Evolutionary conservation across 768 basidiomycete species (phyloP).

Genomic region (Mycena vulgaris): DNA sequence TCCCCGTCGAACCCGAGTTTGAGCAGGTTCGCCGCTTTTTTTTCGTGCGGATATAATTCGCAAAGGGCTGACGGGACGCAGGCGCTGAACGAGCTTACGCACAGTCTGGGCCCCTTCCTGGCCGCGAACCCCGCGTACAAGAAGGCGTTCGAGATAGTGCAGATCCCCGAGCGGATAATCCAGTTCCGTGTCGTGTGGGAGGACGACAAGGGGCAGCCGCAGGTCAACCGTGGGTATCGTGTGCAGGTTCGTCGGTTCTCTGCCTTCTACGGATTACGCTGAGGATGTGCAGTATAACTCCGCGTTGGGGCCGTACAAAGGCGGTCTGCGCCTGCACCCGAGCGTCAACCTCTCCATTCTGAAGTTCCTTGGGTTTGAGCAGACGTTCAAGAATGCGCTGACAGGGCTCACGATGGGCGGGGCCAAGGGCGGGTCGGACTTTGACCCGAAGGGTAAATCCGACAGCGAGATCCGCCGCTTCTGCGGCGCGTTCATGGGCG

Average conservation of each 20-base stretch:
- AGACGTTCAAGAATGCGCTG: slow-evolving; percentile 86
- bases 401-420: slow-evolving; percentile 86
- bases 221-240: slow-evolving; percentile 82
- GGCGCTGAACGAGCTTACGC: slow-evolving; percentile 77
- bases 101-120: slow-evolving; percentile 76
- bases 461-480: slow-evolving; percentile 83
- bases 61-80: slow-evolving; percentile 44
- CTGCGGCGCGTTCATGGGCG: slow-evolving; percentile 80
- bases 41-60: no score
- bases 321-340: slow-evolving; percentile 84
- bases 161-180: slow-evolving; percentile 68
- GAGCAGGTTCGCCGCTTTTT: slow-evolving; percentile 62
- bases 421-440: slow-evolving; percentile 86
- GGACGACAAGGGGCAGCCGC: slow-evolving; percentile 73
- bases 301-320: slow-evolving; percentile 84
- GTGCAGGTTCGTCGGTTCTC: slow-evolving; percentile 67
- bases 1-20: slow-evolving; percentile 77
- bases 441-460: slow-evolving; percentile 87
- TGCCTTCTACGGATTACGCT: slow-evolving; percentile 8
- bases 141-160: slow-evolving; percentile 76
- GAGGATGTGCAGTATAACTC: slow-evolving; percentile 72
- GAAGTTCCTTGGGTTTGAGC: slow-evolving; percentile 89
- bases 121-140: slow-evolving; percentile 76
- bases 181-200: slow-evolving; percentile 88
- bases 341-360: slow-evolving; percentile 87